Conservation (phyloP, 257 asterid genomes). For the Ocimum tenuiflorum region DNA sequence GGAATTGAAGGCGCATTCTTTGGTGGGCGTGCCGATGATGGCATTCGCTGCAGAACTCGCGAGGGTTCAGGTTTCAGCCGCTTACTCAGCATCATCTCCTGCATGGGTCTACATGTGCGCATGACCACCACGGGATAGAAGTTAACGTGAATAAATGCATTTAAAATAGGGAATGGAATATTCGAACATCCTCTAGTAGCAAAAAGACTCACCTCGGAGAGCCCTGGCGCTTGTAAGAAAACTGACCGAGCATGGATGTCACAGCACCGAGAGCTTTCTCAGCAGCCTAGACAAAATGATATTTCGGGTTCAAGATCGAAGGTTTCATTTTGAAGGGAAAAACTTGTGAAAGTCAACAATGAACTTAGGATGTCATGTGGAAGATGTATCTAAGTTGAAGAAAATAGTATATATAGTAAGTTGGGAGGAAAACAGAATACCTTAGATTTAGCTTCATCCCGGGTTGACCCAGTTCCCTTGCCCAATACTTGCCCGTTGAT, state of each 20-base stretch:
- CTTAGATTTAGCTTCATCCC: constrained; percentile 91
- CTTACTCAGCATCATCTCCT: constrained; percentile 53
- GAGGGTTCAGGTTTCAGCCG: constrained; percentile 57
- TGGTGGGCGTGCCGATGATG: constrained; percentile 44
- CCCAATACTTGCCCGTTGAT: constrained; percentile 82
- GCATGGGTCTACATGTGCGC: constrained; percentile 76
- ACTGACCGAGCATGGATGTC: constrained; percentile 56
- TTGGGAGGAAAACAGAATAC: constrained; percentile 24
- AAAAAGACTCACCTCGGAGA: constrained; percentile 70
- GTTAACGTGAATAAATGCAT: too few species aligned
- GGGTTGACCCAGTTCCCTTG: constrained; percentile 72
- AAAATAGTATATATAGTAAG: background rate
- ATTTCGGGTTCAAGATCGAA: constrained; percentile 1
- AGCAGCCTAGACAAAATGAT: constrained; percentile 56
- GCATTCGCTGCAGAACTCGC: constrained; percentile 47
- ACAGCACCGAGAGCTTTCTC: constrained; percentile 74
- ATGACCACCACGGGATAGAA: too few species aligned
- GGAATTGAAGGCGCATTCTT: constrained; percentile 55
- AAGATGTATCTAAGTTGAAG: background rate
- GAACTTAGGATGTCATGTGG: background rate
- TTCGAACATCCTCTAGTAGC: background rate
- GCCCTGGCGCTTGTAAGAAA: constrained; percentile 60
- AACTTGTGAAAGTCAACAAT: background rate
- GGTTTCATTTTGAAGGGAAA: background rate
- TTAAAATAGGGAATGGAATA: too few species aligned